Base-by-base conservation (phyloP, 129 eudicot species). In the Saussurea involucrata region DNA sequence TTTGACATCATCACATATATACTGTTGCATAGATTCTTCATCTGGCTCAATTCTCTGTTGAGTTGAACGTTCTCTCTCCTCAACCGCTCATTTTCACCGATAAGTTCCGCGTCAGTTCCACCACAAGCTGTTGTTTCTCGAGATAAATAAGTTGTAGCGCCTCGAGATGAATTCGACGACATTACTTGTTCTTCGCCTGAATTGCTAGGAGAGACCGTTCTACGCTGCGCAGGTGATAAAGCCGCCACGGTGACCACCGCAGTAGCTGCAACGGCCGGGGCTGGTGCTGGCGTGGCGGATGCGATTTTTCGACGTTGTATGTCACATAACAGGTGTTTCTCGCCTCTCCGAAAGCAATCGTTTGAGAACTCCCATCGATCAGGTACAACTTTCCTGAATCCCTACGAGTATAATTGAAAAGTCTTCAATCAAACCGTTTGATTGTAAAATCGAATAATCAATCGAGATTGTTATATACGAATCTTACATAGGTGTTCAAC, bases 291-390 rank as follows among this genome's bases (percentile, higher is more conserved):
- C 0, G 77, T 10, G 1, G 77, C 25, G 4, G 76, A 46, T 24
- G 82, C 46, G 2, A 87, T 68, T 46, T 87, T 92, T 25, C 98
- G 87, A 65, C 98, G 96, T 80, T 90, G 98, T 7, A 93, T 90
- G 20, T 93, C 95, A 32, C 85, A 72, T 5, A 93, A 68, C 2
- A 90, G 83, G 31, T 79, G 84, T 27, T 87, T 93, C 37, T 88
- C 96, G 5, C 92, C 96, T 74, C 84, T 84, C 0, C 90, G 86
- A n/a, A 93, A 93, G 78, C 82, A 83, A 4, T 88, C 96, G 78
- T 93, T 88, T 4, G 89, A 75, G 64, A 93, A 93, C 66, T 93
- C 98, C 96, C 92, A 93, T 49, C 95, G 92, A 72, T 93, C 98
- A 15, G 98, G 92, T 13, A 85, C 88, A 13, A 88, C 88, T 78